These are phyloP conservation scores for Trematosphaeria pertusa DNA, from an alignment of 2,329 filamentous ascomycete genomes.

Conservation along the genomic window DNA sequence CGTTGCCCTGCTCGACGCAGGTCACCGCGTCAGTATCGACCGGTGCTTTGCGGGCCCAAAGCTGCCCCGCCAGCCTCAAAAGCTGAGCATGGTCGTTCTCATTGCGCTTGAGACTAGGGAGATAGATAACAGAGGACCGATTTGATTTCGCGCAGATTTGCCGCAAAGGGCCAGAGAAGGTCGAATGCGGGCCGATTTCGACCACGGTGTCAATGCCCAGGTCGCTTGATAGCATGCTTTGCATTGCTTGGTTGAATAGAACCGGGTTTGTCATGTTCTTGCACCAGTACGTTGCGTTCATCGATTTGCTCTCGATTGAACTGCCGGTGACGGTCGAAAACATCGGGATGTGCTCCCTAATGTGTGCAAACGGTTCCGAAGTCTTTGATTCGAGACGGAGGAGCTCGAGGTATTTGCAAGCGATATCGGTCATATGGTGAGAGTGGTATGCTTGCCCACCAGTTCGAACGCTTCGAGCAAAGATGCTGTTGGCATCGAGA, in stretches of 20 bases:
- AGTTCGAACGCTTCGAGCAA: conserved; percentile 24
- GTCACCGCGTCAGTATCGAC: neutral
- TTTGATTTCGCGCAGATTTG: conserved; percentile 11
- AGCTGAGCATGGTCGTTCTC: neutral
- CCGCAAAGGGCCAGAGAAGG: conserved; percentile 12
- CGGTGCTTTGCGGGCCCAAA: neutral
- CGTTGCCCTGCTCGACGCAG: neutral
- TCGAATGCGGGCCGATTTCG: conserved; percentile 17
- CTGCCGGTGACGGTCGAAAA: conserved; percentile 45
- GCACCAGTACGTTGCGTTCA: conserved; percentile 13
- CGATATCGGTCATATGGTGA: conserved; percentile 47
- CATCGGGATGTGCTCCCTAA: conserved; percentile 20
- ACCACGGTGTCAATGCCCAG: conserved; percentile 5
- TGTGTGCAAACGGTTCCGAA: neutral
- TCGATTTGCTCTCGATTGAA: neutral
- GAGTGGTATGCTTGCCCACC: conserved; percentile 55
- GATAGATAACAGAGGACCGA: neutral
- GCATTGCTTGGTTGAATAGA: conserved; percentile 6
- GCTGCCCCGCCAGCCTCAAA: neutral
- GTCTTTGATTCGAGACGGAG: neutral
- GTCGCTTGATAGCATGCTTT: neutral
- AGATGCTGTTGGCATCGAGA: neutral
- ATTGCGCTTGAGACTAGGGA: neutral
- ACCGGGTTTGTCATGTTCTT: conserved; percentile 20
- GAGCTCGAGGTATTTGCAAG: conserved; percentile 10